Percentiles rank a stretch among this genome's conserved stretches.
phyloP scores from a whole-genome alignment of 345 rosid genomes.

The Acer negundo region DNA sequence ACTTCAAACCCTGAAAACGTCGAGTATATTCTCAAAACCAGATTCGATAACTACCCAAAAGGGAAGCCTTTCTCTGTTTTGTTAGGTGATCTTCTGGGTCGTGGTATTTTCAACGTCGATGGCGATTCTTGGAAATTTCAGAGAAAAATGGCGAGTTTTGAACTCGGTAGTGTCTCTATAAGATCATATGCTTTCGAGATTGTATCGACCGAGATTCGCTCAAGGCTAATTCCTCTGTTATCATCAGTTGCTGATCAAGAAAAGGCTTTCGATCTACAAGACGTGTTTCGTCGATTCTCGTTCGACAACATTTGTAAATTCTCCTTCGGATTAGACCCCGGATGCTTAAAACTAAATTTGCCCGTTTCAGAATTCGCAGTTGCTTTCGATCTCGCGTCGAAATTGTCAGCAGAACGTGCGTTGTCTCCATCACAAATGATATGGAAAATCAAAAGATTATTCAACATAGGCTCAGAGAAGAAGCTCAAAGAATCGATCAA shows the following conservation, averaged over 20 bases:
- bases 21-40: slow-evolving; percentile 62
- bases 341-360: slow-evolving; percentile 48
- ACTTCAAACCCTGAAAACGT: slow-evolving; percentile 62
- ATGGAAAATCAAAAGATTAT: slow-evolving; percentile 57
- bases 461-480: slow-evolving; percentile 64
- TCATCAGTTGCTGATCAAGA: slow-evolving; percentile 21
- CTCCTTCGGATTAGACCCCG: slow-evolving; percentile 69
- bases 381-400: slow-evolving; percentile 64
- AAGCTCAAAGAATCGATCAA: slow-evolving; percentile 51
- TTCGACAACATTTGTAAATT: slow-evolving; percentile 61
- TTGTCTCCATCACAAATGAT: slow-evolving; percentile 41
- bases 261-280: slow-evolving; percentile 52
- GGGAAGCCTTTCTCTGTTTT: slow-evolving; percentile 59
- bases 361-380: slow-evolving; percentile 52
- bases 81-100: slow-evolving; percentile 69
- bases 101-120: slow-evolving; percentile 72
- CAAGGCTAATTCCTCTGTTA: slow-evolving; percentile 47
- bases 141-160: slow-evolving; percentile 62
- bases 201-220: slow-evolving; percentile 40
- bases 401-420: slow-evolving; percentile 51
- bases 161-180: slow-evolving; percentile 53
- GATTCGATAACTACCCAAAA: slow-evolving; percentile 68
- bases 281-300: slow-evolving; percentile 62
- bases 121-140: slow-evolving; percentile 72
- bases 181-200: slow-evolving; percentile 49